Base-by-base conservation (phyloP, 2,329 filamentous ascomycete species). In the Aspergillus pseudoglaucus region DNA sequence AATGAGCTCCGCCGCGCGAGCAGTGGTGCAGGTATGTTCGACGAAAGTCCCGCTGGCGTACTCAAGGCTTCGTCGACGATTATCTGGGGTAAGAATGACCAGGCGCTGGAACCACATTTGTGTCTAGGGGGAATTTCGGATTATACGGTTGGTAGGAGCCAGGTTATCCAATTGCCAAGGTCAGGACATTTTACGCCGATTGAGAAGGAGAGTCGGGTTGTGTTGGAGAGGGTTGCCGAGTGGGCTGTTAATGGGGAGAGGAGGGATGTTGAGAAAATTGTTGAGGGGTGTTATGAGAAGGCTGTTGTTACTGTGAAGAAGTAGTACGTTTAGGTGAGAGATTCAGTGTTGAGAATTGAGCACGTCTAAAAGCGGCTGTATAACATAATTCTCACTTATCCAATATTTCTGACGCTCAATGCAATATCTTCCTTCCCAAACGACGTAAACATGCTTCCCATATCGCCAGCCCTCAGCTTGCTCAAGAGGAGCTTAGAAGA, bases 181-280 rank as follows among this genome's bases (percentile, higher is more conserved):
- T 72, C 71, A 9, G 78, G 75, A 0, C 80, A 83, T 61, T 82
- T 78, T 69, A 72, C 73, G 12, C 73, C 77, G 2, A 53, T 77
- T 38, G 77, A 81, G 57, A 58, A 62, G 41, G 63, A 71, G 42
- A 72, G 71, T 23, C 61, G 66, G 6, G 58, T 58, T 15, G 74
- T 73, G 2, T 45, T 80, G 43, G 68, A 68, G 50, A 68, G 67
- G 52, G 60, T 67, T 2, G 52, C 70, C 6, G 58, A 68, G 46
- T 73, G 70, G 70, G 63, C 66, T 47, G 54, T 63, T 30, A 54
- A 57, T 9, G 68, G 67, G 3, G 69, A 71, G 50, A 53, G 62
- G 42, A 65, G 59, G 17, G 66, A 71, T 51, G 54, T 71, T 33
- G 64, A 51, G 7, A 47, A 49, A 17, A 56, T 55, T 9, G 48